A percentile compares a stretch with the other conserved stretches of the same genome.
Evolutionary conservation across 2,329 filamentous ascomycete species (phyloP).

Genomic region (Didymella arachidicola): DNA sequence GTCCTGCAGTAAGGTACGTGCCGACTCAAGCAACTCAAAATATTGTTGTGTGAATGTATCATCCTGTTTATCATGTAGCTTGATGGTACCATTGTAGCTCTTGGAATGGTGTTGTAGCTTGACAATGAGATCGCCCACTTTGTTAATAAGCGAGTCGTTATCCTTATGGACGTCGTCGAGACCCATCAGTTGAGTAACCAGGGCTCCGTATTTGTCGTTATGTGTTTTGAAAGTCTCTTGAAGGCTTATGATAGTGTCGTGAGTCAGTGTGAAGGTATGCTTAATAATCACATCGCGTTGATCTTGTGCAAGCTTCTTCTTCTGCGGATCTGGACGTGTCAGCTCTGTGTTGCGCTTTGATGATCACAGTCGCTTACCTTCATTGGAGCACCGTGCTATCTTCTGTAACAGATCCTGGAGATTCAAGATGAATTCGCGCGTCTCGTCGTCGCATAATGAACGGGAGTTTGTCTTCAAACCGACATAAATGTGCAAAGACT

Average conservation of each 20-base stretch:
- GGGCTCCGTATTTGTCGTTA: neutral
- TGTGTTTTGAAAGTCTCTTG: neutral
- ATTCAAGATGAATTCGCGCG: neutral
- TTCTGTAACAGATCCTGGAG: neutral
- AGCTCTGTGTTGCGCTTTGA: neutral
- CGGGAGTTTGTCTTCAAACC: no score
- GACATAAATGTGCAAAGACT: neutral
- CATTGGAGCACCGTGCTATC: neutral
- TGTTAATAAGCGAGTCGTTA: no score
- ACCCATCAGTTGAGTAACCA: slow-evolving; percentile 15
- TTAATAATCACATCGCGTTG: slow-evolving; percentile 9
- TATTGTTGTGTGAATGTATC: no score
- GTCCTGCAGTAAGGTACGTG: neutral
- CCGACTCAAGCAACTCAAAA: neutral
- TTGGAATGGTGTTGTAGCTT: neutral
- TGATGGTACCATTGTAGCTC: neutral
- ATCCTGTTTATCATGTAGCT: slow-evolving; percentile 1
- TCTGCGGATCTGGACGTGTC: neutral
- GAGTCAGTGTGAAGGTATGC: neutral
- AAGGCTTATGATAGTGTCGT: slow-evolving; percentile 1
- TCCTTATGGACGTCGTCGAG: slow-evolving; percentile 2
- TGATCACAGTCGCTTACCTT: neutral
- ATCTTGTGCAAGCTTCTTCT: neutral
- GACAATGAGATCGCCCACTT: slow-evolving; percentile 10
- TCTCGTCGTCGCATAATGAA: neutral